A percentile compares a stretch with the other conserved stretches of the same genome.
These are phyloP conservation scores for Lichtheimia ornata DNA, from an alignment of 371 early-diverging fungal species.

Conservation along the genomic window DNA sequence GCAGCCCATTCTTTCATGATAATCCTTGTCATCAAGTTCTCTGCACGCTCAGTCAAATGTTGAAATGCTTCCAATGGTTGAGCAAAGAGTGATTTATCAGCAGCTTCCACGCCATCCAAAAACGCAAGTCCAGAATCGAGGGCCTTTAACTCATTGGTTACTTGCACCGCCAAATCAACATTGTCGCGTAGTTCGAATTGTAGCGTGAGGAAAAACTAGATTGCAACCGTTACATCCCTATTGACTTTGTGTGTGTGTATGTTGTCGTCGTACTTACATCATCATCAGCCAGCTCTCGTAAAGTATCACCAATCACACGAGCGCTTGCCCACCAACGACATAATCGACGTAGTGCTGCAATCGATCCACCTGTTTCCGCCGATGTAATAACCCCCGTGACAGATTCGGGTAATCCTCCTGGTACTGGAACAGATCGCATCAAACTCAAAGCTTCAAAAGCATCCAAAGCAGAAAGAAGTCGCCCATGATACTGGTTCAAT, in stretches of 20 bases:
- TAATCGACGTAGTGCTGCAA: conserved; percentile 46
- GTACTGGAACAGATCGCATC: conserved; percentile 50
- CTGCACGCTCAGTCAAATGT: conserved; percentile 45
- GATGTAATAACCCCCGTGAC: conserved; percentile 48
- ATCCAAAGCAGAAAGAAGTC: conserved; percentile 50
- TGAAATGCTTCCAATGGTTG: conserved; percentile 25
- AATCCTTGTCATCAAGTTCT: conserved; percentile 55
- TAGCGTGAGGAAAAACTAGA: conserved; percentile 58
- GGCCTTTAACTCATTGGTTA: conserved; percentile 10
- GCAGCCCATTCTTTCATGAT: conserved; percentile 62
- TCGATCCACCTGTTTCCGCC: conserved; percentile 31
- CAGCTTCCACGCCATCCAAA: conserved; percentile 2
- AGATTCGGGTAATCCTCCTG: conserved; percentile 55
- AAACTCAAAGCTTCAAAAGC: conserved; percentile 53
- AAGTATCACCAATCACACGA: conserved; percentile 30
- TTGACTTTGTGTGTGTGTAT: not conserved
- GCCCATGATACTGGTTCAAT: conserved; percentile 49
- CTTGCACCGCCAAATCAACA: not conserved
- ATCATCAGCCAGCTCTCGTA: conserved; percentile 61
- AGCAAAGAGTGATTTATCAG: conserved; percentile 23
- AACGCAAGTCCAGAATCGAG: conserved; percentile 20
- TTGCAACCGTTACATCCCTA: not conserved
- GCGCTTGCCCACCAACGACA: conserved; percentile 59
- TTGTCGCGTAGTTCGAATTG: conserved; percentile 46
- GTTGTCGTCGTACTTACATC: conserved; percentile 36